Evolutionary conservation across 2,329 filamentous ascomycete genomes (phyloP), one percentile per base, ranked within the genome.

Genomic region (Fulvia fulva): DNA sequence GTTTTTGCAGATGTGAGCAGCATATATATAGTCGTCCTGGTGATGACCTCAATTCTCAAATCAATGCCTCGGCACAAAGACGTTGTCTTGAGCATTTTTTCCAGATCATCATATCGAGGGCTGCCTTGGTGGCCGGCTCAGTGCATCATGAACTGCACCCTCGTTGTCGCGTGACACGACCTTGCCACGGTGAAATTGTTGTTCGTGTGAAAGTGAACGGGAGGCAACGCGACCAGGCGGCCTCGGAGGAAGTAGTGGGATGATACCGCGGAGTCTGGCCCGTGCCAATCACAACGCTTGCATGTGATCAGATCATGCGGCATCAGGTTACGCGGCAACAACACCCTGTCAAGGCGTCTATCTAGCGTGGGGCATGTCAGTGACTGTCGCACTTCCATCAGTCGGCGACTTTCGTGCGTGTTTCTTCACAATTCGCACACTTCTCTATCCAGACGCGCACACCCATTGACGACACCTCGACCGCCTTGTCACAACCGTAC

Each of bases 381-480:
- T 45, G 45, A 51, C 56, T 57, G 28, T 57, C n/a, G n/a, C n/a
- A n/a, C 37, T 23, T 59, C 41, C 37, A 22, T 46, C 34, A 22
- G n/a, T 47, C 54, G 51, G 22, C 22, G 30, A 55, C 50, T 58
- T 59, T 56, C 58, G 59, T 51, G 46, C 54, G 16, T 49, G 44
- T 32, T 43, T 37, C 46, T 55, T n/a, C 50, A 23, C 41, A 32
- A 34, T 34, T 46, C 47, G 21, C 56, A 37, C 55, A 46, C 23
- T n/a, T 32, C 4, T 26, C 26, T 6, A 51, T 12, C 51, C 37
- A 37, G 46, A 47, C 55, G 57, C 56, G 44, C 34, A 56, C 46
- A 47, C 50, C 46, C 53, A 58, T 51, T 53, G 45, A 58, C 62
- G 55, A 61, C 50, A 37, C 53, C 53, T 53, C 55, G 47, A 47